A percentile compares a stretch with the other conserved stretches of the same genome.
Conservation (phyloP, 768 basidiomycete genomes). For the Porphyrellus cyaneotinctus region DNA sequence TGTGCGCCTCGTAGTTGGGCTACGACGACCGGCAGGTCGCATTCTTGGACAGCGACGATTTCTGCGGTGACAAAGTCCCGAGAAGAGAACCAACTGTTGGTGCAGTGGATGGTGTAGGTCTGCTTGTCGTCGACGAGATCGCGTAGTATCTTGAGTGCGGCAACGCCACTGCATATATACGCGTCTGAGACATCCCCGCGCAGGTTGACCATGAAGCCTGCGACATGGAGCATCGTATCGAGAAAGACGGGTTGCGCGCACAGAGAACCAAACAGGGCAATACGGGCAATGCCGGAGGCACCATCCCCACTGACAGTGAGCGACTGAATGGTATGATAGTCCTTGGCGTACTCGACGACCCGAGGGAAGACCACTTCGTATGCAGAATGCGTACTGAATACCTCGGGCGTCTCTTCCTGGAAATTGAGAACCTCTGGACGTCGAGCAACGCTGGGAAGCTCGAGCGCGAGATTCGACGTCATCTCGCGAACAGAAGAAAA, state of each 20-base stretch:
- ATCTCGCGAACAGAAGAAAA: constrained; percentile 33
- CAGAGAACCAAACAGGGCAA: constrained; percentile 42
- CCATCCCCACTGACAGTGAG: constrained; percentile 47
- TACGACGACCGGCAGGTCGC: constrained; percentile 40
- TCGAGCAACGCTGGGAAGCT: constrained; percentile 34
- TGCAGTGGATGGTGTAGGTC: constrained; percentile 52
- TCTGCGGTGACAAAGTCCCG: constrained; percentile 48
- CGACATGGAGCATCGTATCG: constrained; percentile 64
- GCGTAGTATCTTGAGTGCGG: constrained; percentile 44
- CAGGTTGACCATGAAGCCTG: constrained; percentile 67
- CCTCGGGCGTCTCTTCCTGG: constrained; percentile 34
- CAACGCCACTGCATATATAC: constrained; percentile 60
- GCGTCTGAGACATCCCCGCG: constrained; percentile 47
- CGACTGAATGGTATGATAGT: constrained; percentile 55
- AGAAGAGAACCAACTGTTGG: constrained; percentile 39
- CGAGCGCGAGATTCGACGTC: constrained; percentile 35
- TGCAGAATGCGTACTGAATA: constrained; percentile 50
- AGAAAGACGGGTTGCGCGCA: constrained; percentile 54
- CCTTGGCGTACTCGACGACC: constrained; percentile 57
- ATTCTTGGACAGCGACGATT: constrained; percentile 44
- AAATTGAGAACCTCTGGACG: constrained; percentile 31
- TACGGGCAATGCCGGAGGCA: constrained; percentile 48
- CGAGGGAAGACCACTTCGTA: constrained; percentile 70
- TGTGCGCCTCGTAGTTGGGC: constrained; percentile 54
- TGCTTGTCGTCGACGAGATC: constrained; percentile 37